Evolutionary conservation across 768 basidiomycete genomes (phyloP).

Genomic region (Pleurotus sapidus): DNA sequence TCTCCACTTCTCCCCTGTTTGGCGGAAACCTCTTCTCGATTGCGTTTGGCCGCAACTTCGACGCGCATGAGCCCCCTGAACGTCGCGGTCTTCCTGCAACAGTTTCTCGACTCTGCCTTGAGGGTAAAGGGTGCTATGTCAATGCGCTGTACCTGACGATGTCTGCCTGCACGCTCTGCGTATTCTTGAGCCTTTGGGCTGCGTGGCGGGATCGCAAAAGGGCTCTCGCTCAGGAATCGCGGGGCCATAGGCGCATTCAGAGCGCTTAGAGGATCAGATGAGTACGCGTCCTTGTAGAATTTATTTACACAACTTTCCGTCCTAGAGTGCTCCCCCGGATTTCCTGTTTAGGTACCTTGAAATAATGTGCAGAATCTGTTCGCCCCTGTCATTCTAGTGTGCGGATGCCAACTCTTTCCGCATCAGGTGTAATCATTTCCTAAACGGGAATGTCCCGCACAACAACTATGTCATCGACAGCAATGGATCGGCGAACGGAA

Average conservation of each 20-base stretch:
- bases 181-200: constrained; percentile 49
- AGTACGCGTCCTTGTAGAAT: too few species aligned
- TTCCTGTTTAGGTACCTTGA: too few species aligned
- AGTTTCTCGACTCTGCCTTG: constrained; percentile 33
- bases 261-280: too few species aligned
- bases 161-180: constrained; percentile 40
- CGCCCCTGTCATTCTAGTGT: too few species aligned
- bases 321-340: too few species aligned
- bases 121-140: constrained; percentile 60
- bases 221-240: background rate
- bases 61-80: constrained; percentile 50
- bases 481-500: too few species aligned
- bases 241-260: background rate
- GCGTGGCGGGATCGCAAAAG: constrained; percentile 43
- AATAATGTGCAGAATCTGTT: too few species aligned
- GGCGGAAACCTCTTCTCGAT: constrained; percentile 86
- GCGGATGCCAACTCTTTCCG: too few species aligned
- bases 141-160: constrained; percentile 53
- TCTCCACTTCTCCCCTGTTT: constrained; percentile 69
- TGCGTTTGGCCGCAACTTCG: constrained; percentile 77
- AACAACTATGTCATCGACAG: too few species aligned
- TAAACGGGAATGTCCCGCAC: too few species aligned
- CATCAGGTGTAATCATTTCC: too few species aligned
- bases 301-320: too few species aligned
- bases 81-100: background rate